Evolutionary conservation across 306 rosid genomes (phyloP), one percentile per base, ranked within the genome.

Genomic region (Comarum palustre): DNA sequence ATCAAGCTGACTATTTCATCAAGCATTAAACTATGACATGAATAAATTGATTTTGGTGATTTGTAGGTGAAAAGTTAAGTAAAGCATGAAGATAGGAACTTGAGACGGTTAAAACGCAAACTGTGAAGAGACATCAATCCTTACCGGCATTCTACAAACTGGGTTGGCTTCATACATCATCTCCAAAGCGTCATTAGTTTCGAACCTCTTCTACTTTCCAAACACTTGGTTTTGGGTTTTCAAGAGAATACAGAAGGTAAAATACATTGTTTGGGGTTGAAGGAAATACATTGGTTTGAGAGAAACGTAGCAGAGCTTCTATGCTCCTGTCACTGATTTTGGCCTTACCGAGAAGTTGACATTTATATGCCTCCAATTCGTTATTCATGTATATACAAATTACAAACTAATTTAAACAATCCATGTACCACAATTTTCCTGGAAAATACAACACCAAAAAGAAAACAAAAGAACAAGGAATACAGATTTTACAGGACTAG

Each of bases 171-270:
- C 27, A 51, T 48, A 68, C 12, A 16, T n/a, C 1, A 63, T 5
- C 43, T 27, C 31, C 22, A 6, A 13, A 34, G 17, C 36, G 14
- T 24, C 6, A n/a, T 50, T 24, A 55, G 6, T 3, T 41, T 17
- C 41, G 12, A 34, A 39, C 13, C 7, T 43, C 15, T 29, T 82
- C 47, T 47, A 73, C 73, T 75, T 68, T 66, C 68, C 46, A 79
- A 52, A 58, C 39, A 25, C 31, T 58, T 55, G 61, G 16, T 55
- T 55, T 54, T 24, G 13, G 15, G 16, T 4, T 29, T 29, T 29
- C 31, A 29, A 46, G 4, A 45, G 66, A 55, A 36, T 36, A 29
- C 57, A 14, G 46, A 39, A 59, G 43, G 14, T 38, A 29, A 50
- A 36, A 24, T 9, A 45, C 39, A 15, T 34, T 15, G 29, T 16